These are phyloP conservation scores for Saraca asoca DNA, from an alignment of 331 rosid species.

Conservation along the genomic window DNA sequence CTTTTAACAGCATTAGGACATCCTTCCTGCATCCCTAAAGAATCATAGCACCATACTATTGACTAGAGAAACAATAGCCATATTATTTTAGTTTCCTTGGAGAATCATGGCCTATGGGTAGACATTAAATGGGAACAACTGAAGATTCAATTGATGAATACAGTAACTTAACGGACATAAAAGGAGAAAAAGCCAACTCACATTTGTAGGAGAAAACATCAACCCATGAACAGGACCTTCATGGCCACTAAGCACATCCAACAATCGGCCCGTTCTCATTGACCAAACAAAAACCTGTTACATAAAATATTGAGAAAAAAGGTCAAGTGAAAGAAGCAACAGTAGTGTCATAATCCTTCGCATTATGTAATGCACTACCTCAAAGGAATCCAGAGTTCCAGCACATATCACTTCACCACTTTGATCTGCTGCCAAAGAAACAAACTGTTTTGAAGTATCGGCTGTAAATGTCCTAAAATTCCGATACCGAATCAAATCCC, in stretches of 20 bases:
- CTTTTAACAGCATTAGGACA: background rate
- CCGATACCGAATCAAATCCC: conserved; percentile 88
- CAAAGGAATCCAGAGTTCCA: conserved; percentile 90
- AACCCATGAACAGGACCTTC: conserved; percentile 96
- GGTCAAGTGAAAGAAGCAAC: background rate
- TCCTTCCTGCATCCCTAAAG: background rate
- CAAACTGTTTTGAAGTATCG: conserved; percentile 82
- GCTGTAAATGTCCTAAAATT: conserved; percentile 80
- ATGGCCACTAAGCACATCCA: conserved; percentile 91
- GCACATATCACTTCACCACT: conserved; percentile 98
- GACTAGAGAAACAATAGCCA: background rate
- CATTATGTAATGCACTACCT: conserved; percentile 51
- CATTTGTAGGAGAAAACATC: conserved; percentile 89
- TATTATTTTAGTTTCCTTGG: background rate
- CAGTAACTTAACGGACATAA: no score
- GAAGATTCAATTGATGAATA: background rate
- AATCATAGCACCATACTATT: conserved; percentile 19
- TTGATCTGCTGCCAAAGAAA: conserved; percentile 84
- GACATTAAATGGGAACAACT: background rate
- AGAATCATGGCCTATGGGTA: conserved; percentile 6
- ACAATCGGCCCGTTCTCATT: conserved; percentile 77
- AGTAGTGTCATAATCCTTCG: conserved; percentile 11
- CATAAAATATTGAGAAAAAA: conserved; percentile 15
- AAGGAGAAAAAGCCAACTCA: conserved; percentile 42
- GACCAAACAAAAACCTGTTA: conserved; percentile 92